Base-by-base conservation (phyloP, 2,329 filamentous ascomycete genomes). In the Alternaria sp. region DNA sequence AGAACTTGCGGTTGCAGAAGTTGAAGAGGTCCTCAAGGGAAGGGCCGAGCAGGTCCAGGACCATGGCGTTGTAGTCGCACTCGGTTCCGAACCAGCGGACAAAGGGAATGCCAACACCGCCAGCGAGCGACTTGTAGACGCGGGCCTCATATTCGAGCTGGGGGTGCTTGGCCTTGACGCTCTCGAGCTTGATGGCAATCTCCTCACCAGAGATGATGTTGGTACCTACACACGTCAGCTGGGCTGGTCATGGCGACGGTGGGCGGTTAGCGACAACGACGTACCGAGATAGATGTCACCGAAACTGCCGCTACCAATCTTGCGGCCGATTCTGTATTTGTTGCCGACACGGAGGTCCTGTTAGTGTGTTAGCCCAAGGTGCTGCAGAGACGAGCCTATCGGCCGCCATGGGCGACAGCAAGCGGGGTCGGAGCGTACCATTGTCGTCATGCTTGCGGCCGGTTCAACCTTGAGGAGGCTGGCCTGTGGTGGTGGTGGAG, bases 1-100 rank as follows among this genome's bases (percentile, higher is more conserved):
- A 97, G 85, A 98, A 99, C 81, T 98, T 98, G 81, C 95, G 91
- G 89, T 98, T 98, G 89, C 95, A 99, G 82, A 98, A 98, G 88
- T 99, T 98, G 92, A 99, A 99, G 34, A 99, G 87, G 79, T 99
- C 95, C 83, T 99, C 95, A 81, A 99, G 84, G 76, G 91, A 95
- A 69, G 95, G 95, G 39, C 95, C 95, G 59, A 99, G 91, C 26
- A 99, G 89, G 77, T 99, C 95, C 68, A 98, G 89, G 53, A 99
- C 95, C 95, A 99, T 98, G 80, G 95, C 95, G 83, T 99, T 98
- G 89, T 99, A 98, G 84, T 98, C 95, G 82, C 94, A 98, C 83
- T 99, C 95, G 62, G 94, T 98, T 71, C 95, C 95, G 81, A 98
- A 99, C 95, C 95, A 99, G 82, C 94, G 93, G 78, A 99, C 95